Evolutionary conservation across 2,329 filamentous ascomycete genomes (phyloP).

Genomic region (Aspergillus novofumigatus): DNA sequence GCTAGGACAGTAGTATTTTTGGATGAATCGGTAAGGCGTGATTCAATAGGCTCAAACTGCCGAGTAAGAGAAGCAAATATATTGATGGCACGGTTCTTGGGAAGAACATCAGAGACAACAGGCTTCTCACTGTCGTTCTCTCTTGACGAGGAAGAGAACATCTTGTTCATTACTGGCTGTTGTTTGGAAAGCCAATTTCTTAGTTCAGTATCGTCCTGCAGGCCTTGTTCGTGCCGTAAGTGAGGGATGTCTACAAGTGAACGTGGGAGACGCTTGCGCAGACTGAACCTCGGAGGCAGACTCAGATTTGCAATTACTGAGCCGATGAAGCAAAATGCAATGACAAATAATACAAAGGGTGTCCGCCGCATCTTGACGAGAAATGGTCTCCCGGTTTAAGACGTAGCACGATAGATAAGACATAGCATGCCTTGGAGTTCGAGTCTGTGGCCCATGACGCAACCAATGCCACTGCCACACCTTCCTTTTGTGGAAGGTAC

Average conservation of each 20-base stretch:
- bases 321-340: slow-evolving; percentile 8
- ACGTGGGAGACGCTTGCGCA: slow-evolving; percentile 19
- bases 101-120: slow-evolving; percentile 79
- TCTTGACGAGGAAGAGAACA: slow-evolving; percentile 18
- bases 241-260: slow-evolving; percentile 14
- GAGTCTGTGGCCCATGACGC: slow-evolving; percentile 17
- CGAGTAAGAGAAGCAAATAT: slow-evolving; percentile 79
- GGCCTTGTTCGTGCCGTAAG: slow-evolving; percentile 10
- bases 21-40: slow-evolving; percentile 62
- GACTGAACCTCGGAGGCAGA: slow-evolving; percentile 8
- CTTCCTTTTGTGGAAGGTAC: too few relatives aligned
- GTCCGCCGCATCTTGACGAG: slow-evolving; percentile 10
- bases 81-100: slow-evolving; percentile 71
- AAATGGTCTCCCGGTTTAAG: neutral
- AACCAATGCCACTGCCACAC: slow-evolving; percentile 2
- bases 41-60: slow-evolving; percentile 65
- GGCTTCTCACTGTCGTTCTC: slow-evolving; percentile 45
- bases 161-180: slow-evolving; percentile 22
- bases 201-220: slow-evolving; percentile 10
- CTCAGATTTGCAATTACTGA: slow-evolving; percentile 11
- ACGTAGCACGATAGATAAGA: neutral
- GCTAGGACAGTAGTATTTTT: slow-evolving; percentile 81
- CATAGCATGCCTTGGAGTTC: neutral
- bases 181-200: slow-evolving; percentile 19
- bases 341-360: neutral